Evolutionary conservation across 306 rosid species (phyloP).

Genomic region (Inga laurina): DNA sequence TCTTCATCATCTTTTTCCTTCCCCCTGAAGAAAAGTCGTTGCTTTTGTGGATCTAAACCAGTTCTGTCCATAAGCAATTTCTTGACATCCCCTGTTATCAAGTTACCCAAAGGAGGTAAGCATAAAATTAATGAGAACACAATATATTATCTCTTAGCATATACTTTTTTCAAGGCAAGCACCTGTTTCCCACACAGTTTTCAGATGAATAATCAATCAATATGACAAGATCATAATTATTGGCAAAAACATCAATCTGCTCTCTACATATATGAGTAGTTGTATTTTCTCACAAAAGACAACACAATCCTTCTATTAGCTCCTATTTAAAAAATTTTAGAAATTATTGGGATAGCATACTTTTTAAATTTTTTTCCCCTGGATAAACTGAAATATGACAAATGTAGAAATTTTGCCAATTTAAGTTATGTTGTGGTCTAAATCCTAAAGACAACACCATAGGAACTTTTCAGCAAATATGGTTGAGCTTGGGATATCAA

Average conservation of each 20-base stretch:
- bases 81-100: slow-evolving; percentile 73
- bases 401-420: not conserved
- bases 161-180: slow-evolving; percentile 14
- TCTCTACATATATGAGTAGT: not conserved
- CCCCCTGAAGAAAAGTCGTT: slow-evolving; percentile 82
- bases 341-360: not conserved
- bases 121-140: slow-evolving; percentile 14
- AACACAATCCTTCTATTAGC: not conserved
- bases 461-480: not conserved
- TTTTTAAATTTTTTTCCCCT: not conserved
- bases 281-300: not conserved
- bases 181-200: slow-evolving; percentile 2
- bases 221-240: slow-evolving; percentile 3
- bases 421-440: not conserved
- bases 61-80: slow-evolving; percentile 50
- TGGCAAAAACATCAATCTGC: slow-evolving; percentile 6
- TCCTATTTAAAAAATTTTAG: not conserved
- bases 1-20: slow-evolving; percentile 74
- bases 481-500: not conserved
- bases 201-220: not conserved
- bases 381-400: not conserved
- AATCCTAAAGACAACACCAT: not conserved
- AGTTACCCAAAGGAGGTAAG: slow-evolving; percentile 27
- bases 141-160: not conserved
- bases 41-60: slow-evolving; percentile 67